Conservation (phyloP, 2,329 filamentous ascomycete genomes). For the Botryosphaeria dothidea region DNA sequence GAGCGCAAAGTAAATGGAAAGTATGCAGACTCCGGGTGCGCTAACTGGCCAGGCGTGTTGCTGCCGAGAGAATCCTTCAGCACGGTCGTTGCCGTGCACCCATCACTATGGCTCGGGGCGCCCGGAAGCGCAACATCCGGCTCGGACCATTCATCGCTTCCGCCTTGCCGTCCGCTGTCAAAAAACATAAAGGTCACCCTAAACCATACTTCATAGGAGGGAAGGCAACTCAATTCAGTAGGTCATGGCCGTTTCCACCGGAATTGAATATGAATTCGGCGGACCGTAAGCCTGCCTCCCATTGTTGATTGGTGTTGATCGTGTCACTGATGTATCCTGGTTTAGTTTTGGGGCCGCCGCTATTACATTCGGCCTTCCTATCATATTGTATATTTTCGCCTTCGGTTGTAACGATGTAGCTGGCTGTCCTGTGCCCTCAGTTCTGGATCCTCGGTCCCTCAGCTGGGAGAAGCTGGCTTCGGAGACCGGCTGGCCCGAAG, state of each 20-base stretch:
- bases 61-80: background rate
- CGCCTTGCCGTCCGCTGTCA: background rate
- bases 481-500: slow-evolving; percentile 73
- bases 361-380: slow-evolving; percentile 78
- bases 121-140: background rate
- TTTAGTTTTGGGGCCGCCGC: slow-evolving; percentile 37
- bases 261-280: slow-evolving; percentile 41
- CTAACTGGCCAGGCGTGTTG: no score
- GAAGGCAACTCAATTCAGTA: background rate
- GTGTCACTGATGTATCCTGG: no score
- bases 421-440: slow-evolving; percentile 83
- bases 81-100: background rate
- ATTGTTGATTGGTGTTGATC: background rate
- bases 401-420: slow-evolving; percentile 92
- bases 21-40: no score
- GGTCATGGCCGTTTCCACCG: background rate
- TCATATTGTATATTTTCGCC: slow-evolving; percentile 74
- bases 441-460: slow-evolving; percentile 71
- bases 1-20: no score
- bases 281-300: slow-evolving; percentile 35
- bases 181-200: background rate
- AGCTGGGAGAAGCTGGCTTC: slow-evolving; percentile 70
- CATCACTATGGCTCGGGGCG: background rate
- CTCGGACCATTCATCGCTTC: background rate
- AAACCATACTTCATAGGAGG: background rate